Evolutionary conservation across 116 monocot species (phyloP), one percentile per base, ranked within the genome.

Genomic region (Cymodocea nodosa): DNA sequence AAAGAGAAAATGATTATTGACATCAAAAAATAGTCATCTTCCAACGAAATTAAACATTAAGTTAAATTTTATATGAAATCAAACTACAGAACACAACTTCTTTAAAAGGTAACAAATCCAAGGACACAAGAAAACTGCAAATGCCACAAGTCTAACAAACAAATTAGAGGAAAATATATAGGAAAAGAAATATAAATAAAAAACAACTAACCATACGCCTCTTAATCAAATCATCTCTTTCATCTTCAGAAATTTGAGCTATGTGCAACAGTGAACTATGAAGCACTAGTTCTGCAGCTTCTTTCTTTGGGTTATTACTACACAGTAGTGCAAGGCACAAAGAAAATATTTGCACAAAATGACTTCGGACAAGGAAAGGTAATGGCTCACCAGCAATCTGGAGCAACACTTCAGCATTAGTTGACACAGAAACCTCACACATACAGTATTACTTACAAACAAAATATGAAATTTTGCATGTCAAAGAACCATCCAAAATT

Each of bases 181-280:
- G 24, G n/a, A 62, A 17, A 40, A 62, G 50, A 50, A 15, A 63
- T 1, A 44, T 1, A 0, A n/a, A 16, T 23, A 3, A 2, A 65
- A 44, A 19, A 23, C 6, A 18, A n/a, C 51, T 22, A 56, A 68
- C 93, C 86, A 93, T 81, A 74, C 89, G 78, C 70, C 66, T 82
- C 72, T 86, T 93, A 62, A 93, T 93, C 50, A 93, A 86, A 53
- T 80, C 78, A 73, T 93, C 93, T 50, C 93, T 69, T 69, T 93
- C 86, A 59, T 59, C 40, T 76, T 89, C 89, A 71, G 93, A 86
- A 75, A 93, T 84, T 71, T 86, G 59, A 57, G 75, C 86, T 78
- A 85, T 65, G 10, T 72, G 73, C 72, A 89, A 60, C 56, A 89
- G 70, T 15, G 73, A 75, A 65, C 73, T 72, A 16, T 64, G 64